These are phyloP conservation scores for Fusarium sp. DNA, from an alignment of 2,329 filamentous ascomycete genomes.

Conservation along the genomic window DNA sequence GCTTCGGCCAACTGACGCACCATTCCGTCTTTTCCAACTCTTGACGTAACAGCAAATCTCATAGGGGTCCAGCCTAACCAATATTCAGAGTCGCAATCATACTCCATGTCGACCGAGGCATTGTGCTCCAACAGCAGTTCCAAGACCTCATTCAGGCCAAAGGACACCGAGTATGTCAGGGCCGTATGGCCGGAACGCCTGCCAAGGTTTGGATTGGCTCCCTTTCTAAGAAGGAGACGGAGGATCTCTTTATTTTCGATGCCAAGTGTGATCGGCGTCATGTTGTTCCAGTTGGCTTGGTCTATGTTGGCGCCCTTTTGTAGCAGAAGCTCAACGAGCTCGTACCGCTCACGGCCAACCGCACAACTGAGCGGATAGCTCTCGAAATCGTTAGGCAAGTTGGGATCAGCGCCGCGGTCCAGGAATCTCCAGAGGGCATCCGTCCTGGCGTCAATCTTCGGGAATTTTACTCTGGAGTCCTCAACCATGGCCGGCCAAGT, in stretches of 20 bases:
- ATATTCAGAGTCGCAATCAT: neutral
- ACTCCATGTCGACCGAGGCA: neutral
- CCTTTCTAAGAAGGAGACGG: neutral
- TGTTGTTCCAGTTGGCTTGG: too few relatives aligned
- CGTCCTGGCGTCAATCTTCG: neutral
- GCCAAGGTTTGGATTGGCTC: neutral
- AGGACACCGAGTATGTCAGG: neutral
- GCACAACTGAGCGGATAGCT: neutral
- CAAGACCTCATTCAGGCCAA: fast-evolving
- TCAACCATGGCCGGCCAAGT: neutral
- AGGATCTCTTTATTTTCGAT: neutral
- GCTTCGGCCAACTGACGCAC: neutral
- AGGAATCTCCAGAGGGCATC: neutral
- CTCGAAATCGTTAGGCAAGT: neutral
- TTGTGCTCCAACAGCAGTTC: neutral
- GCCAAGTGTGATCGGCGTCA: neutral
- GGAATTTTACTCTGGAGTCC: neutral
- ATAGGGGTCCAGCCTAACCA: neutral
- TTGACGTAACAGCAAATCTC: neutral
- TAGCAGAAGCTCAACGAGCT: neutral
- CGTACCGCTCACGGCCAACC: neutral
- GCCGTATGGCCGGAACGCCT: fast-evolving
- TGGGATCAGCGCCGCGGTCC: neutral
- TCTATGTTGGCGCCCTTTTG: neutral
- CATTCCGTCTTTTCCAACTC: fast-evolving